phyloP scores from a whole-genome alignment of 306 rosid genomes.

The Biancaea sappan region DNA sequence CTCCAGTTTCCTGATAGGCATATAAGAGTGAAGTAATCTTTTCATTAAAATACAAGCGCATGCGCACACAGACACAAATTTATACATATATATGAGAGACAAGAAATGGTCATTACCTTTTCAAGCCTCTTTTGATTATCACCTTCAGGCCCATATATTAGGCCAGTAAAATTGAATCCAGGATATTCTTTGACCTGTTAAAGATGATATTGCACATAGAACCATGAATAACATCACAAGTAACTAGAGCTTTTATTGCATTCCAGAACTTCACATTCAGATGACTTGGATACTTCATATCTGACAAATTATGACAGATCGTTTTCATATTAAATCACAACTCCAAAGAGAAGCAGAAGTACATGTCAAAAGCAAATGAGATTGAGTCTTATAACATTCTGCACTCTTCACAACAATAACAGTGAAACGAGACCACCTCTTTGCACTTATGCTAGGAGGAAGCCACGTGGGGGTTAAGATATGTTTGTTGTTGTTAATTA shows the following conservation, averaged over 20 bases:
- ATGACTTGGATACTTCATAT: not conserved
- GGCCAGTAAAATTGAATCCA: constrained; percentile 69
- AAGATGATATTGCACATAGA: constrained; percentile 33
- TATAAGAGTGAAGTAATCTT: constrained; percentile 12
- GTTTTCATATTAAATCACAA: constrained; percentile 21
- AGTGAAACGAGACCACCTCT: too few relatives aligned
- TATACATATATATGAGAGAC: not conserved
- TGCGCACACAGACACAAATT: too few relatives aligned
- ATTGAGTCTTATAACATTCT: not conserved
- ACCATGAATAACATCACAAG: not conserved
- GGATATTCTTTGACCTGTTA: constrained; percentile 83
- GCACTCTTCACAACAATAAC: not conserved
- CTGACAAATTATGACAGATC: constrained; percentile 4
- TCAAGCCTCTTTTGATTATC: constrained; percentile 86
- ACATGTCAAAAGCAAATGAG: not conserved
- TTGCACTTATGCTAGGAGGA: too few relatives aligned
- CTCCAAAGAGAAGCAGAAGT: not conserved
- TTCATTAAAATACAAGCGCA: not conserved
- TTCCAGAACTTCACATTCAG: constrained; percentile 22
- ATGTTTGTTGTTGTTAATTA: too few relatives aligned
- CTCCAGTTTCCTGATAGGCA: constrained; percentile 83
- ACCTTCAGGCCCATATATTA: constrained; percentile 78
- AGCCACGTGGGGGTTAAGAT: too few relatives aligned
- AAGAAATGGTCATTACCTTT: constrained; percentile 54
- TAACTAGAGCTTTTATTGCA: constrained; percentile 11